Percentiles rank a stretch among this genome's conserved stretches.
phyloP scores from a whole-genome alignment of 371 early-diverging fungal genomes.

The Dinochytrium kinnereticum region DNA sequence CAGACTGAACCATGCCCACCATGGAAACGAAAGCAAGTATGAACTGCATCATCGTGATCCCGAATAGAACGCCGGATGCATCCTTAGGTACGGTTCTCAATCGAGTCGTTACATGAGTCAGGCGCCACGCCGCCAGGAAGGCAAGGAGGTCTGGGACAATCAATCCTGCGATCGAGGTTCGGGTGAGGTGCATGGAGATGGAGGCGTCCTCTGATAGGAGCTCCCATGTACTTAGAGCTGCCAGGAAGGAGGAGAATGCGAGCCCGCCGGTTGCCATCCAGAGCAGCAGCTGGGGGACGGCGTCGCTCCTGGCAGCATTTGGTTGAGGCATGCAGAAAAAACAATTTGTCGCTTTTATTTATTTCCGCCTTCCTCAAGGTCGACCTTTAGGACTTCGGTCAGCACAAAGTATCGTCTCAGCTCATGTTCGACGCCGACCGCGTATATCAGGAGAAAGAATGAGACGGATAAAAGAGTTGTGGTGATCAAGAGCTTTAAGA shows the following conservation, averaged over 20 bases:
- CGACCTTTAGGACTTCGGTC: not conserved
- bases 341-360: not conserved
- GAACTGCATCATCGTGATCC: not conserved
- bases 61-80: not conserved
- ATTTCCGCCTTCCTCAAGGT: not conserved
- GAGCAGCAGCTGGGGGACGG: not conserved
- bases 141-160: not conserved
- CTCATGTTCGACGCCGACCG: not conserved
- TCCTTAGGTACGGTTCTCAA: not conserved
- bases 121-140: not conserved
- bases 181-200: not conserved
- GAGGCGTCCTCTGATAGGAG: not conserved
- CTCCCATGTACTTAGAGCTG: not conserved
- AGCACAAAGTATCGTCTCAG: not conserved
- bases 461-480: not conserved
- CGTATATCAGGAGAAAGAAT: not conserved
- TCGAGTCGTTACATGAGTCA: not conserved
- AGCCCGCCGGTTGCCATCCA: not conserved
- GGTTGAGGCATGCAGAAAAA: not conserved
- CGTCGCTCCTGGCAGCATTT: not conserved
- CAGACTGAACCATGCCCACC: not conserved
- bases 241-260: not conserved
- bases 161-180: not conserved
- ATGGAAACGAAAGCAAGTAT: not conserved
- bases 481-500: not conserved